These are phyloP conservation scores for Backusella tuberculispora DNA, from an alignment of 192 early-diverging fungal species.

Conservation along the genomic window DNA sequence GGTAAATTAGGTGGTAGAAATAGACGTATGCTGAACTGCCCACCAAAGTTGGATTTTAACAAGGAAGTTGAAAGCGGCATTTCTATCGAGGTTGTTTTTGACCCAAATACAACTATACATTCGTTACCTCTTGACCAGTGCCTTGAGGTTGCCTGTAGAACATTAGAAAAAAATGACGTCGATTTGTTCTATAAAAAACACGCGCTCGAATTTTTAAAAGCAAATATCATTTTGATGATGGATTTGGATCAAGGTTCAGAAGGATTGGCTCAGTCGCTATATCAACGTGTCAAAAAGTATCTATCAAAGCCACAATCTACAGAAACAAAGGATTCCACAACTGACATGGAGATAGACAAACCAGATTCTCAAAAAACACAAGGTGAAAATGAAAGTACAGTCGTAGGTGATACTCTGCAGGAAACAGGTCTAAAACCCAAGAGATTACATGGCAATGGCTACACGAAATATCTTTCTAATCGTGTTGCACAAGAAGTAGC, in stretches of 20 bases:
- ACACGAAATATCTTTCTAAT: slow-evolving; percentile 47
- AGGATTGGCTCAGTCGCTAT: slow-evolving; percentile 46
- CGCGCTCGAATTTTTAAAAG: slow-evolving; percentile 70
- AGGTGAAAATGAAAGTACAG: slow-evolving; percentile 55
- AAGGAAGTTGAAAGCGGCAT: slow-evolving; percentile 56
- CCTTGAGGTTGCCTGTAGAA: slow-evolving; percentile 54
- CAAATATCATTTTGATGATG: slow-evolving; percentile 67
- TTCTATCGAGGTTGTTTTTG: slow-evolving; percentile 64
- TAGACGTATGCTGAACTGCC: slow-evolving; percentile 80
- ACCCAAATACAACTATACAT: slow-evolving; percentile 50
- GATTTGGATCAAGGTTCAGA: slow-evolving; percentile 62
- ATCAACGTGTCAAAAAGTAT: slow-evolving; percentile 45
- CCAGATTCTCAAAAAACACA: slow-evolving; percentile 31
- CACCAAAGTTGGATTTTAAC: slow-evolving; percentile 55
- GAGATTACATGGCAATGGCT: slow-evolving; percentile 32
- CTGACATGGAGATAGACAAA: neutral
- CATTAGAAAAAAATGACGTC: slow-evolving; percentile 57
- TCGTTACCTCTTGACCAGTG: slow-evolving; percentile 63
- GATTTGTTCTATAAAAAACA: slow-evolving; percentile 58
- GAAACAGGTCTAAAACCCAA: slow-evolving; percentile 35
- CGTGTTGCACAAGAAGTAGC: slow-evolving; percentile 68
- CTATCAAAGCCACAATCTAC: neutral
- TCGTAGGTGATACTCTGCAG: slow-evolving; percentile 24
- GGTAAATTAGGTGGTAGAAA: slow-evolving; percentile 99
- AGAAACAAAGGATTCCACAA: slow-evolving; percentile 14